phyloP scores from a whole-genome alignment of 768 basidiomycete genomes.

The Polyporus arcularius region DNA sequence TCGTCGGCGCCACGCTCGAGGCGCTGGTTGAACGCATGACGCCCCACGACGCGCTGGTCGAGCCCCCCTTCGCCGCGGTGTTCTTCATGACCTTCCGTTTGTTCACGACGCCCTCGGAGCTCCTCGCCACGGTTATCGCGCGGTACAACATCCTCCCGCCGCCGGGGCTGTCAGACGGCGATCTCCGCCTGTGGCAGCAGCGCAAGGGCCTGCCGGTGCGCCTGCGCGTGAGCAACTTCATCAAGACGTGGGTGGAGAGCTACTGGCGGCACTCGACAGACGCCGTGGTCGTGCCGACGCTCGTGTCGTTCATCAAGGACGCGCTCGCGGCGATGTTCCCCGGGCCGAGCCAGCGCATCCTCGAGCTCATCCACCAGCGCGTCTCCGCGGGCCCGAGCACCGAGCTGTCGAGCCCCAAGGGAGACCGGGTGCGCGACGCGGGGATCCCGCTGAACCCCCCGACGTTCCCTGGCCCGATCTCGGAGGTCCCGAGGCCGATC shows the following conservation, averaged over 20 bases:
- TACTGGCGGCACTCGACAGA: slow-evolving; percentile 87
- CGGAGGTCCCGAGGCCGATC: slow-evolving; percentile 82
- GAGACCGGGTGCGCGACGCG: slow-evolving; percentile 63
- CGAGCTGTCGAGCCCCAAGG: slow-evolving; percentile 50
- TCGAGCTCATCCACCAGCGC: slow-evolving; percentile 58
- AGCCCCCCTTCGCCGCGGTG: slow-evolving; percentile 80
- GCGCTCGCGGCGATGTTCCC: slow-evolving; percentile 65
- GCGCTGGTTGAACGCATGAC: slow-evolving; percentile 98
- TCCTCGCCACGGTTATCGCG: slow-evolving; percentile 74
- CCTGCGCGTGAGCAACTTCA: slow-evolving; percentile 86
- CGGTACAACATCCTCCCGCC: slow-evolving; percentile 85
- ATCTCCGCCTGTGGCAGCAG: slow-evolving; percentile 78
- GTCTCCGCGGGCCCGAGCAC: slow-evolving; percentile 40
- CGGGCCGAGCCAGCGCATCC: slow-evolving; percentile 69
- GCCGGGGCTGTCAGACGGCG: slow-evolving; percentile 52
- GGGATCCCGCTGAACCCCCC: slow-evolving; percentile 75
- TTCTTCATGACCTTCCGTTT: slow-evolving; percentile 97
- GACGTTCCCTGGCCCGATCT: slow-evolving; percentile 37
- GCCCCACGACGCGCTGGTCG: slow-evolving; percentile 89
- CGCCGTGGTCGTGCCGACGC: slow-evolving; percentile 55
- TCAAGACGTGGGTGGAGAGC: slow-evolving; percentile 92
- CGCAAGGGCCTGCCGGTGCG: slow-evolving; percentile 89
- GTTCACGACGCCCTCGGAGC: slow-evolving; percentile 76
- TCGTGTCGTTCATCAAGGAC: slow-evolving; percentile 63
- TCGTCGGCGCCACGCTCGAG: slow-evolving; percentile 87